These are phyloP conservation scores for Alternaria atra DNA, from an alignment of 2,329 filamentous ascomycete species.

Conservation along the genomic window DNA sequence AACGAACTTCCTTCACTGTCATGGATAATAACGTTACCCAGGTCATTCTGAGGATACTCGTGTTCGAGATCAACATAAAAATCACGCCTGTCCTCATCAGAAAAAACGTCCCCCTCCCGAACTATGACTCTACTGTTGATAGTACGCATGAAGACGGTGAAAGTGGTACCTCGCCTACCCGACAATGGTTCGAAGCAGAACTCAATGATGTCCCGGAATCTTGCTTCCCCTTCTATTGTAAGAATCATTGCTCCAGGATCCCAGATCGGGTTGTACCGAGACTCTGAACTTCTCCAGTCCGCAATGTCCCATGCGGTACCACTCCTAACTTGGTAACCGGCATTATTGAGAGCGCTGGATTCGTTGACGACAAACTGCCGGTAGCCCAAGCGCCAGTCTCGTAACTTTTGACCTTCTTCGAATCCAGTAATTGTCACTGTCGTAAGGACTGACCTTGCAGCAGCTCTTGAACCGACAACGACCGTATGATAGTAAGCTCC, in stretches of 20 bases:
- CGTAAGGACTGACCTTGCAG: neutral
- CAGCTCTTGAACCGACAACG: neutral
- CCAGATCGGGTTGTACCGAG: neutral
- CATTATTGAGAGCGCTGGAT: neutral
- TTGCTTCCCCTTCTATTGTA: accelerated
- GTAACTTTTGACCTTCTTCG: too few species aligned
- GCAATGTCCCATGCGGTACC: neutral
- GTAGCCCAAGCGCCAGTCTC: neutral
- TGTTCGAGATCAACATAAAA: neutral
- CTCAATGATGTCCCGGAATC: neutral
- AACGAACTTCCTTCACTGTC: too few species aligned
- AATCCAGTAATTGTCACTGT: neutral
- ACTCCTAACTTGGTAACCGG: neutral
- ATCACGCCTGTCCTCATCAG: neutral
- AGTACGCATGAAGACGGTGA: neutral
- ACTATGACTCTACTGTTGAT: neutral
- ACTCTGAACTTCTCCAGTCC: too few species aligned
- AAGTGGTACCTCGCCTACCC: neutral
- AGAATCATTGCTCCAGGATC: neutral
- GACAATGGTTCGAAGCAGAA: neutral
- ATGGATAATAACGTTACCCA: too few species aligned
- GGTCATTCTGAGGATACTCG: too few species aligned
- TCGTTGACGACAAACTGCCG: neutral
- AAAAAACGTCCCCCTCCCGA: neutral
- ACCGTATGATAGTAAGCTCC: neutral